phyloP scores from a whole-genome alignment of 345 rosid species.

The Aegle marmelos region DNA sequence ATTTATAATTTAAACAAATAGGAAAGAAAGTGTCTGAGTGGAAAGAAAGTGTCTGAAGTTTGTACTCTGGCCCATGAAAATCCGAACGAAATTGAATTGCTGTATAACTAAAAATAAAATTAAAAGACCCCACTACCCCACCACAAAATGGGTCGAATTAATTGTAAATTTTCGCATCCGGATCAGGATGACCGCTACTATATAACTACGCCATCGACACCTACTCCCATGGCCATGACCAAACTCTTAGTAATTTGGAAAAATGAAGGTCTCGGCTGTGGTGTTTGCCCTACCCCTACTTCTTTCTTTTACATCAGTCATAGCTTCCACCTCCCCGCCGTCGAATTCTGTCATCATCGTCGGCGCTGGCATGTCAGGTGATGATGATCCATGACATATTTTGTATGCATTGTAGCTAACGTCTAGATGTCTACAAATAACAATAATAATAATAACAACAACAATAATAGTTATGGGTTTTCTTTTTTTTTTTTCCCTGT shows the following conservation, averaged over 20 bases:
- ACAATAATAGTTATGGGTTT: background rate
- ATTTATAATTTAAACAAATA: too few species aligned
- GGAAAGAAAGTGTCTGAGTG: too few species aligned
- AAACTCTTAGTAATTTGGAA: background rate
- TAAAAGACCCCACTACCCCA: background rate
- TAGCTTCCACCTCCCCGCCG: background rate
- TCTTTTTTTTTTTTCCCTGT: background rate
- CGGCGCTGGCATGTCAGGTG: conserved; percentile 38
- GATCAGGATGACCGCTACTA: background rate
- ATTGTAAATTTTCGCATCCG: background rate
- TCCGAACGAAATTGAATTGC: too few species aligned
- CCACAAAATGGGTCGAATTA: background rate
- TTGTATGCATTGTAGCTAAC: too few species aligned
- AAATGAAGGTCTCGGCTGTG: conserved; percentile 1
- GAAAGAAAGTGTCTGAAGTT: too few species aligned
- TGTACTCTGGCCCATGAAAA: too few species aligned
- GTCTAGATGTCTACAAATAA: too few species aligned
- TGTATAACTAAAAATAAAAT: too few species aligned
- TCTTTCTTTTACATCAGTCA: background rate
- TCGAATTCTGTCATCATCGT: conserved; percentile 20
- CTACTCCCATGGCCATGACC: background rate
- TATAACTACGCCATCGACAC: background rate
- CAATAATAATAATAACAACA: too few species aligned
- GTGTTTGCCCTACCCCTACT: background rate
- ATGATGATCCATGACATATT: background rate